Conservation (phyloP, 352 stramenopile genomes). For the Globisporangium canariense region DNA sequence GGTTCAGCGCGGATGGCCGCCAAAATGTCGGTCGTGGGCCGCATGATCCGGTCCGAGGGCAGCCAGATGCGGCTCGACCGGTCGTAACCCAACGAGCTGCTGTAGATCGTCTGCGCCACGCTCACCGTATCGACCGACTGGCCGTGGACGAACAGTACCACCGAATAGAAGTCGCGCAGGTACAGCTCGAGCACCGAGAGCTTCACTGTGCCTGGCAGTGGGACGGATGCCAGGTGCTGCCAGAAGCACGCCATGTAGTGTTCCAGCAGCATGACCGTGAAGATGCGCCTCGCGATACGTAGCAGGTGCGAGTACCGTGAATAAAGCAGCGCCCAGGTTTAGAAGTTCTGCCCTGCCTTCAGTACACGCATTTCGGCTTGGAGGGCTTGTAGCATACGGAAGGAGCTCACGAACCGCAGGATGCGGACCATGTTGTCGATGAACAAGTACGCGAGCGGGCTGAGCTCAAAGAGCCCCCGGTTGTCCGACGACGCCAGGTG, state of each 20-base stretch:
- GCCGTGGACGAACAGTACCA: not conserved
- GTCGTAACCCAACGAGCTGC: not conserved
- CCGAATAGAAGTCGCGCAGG: not conserved
- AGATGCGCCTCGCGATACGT: slow-evolving; percentile 4
- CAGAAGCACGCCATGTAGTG: slow-evolving; percentile 19
- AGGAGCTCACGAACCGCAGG: not conserved
- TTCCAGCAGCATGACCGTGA: slow-evolving; percentile 4
- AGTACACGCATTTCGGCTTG: not conserved
- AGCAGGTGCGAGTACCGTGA: slow-evolving; percentile 20
- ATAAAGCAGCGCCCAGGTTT: slow-evolving; percentile 9
- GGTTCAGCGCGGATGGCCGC: slow-evolving; percentile 13
- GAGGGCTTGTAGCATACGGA: not conserved
- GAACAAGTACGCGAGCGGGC: not conserved
- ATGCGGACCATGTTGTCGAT: not conserved
- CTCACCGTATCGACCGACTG: not conserved
- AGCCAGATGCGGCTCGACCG: slow-evolving; percentile 17
- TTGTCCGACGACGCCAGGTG: not conserved
- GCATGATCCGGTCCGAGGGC: slow-evolving; percentile 14
- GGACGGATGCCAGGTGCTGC: not conserved
- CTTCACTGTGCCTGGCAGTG: not conserved
- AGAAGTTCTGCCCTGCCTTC: not conserved
- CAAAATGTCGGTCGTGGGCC: slow-evolving; percentile 10
- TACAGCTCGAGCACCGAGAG: not conserved
- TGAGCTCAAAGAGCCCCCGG: not conserved
- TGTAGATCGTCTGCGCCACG: slow-evolving; percentile 8